A percentile compares a stretch with the other conserved stretches of the same genome.
Evolutionary conservation across 768 basidiomycete genomes (phyloP).

Genomic region (Trametopsis cervina): DNA sequence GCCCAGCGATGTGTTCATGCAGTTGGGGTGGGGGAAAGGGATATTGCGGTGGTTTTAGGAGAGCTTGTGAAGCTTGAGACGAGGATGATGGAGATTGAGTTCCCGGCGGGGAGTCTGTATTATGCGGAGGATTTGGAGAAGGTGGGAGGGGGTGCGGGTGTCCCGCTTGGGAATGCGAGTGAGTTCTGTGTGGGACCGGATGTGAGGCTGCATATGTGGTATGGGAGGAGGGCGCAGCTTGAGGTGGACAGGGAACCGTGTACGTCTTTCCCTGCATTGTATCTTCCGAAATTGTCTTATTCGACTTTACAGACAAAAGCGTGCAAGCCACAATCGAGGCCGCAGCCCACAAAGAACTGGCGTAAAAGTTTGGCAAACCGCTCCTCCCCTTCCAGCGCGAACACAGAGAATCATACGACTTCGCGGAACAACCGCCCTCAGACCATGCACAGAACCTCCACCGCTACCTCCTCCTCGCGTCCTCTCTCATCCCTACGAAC

Average conservation of each 20-base stretch:
- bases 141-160: slow-evolving; percentile 25
- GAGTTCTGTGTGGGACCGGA: slow-evolving; percentile 30
- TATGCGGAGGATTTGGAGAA: slow-evolving; percentile 38
- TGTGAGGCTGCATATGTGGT: slow-evolving; percentile 38
- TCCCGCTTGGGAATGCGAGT: slow-evolving; percentile 20
- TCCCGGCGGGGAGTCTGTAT: slow-evolving; percentile 47
- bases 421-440: slow-evolving; percentile 33
- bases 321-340: slow-evolving; percentile 34
- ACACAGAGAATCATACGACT: slow-evolving; percentile 39
- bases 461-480: slow-evolving; percentile 41
- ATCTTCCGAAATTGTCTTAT: background rate
- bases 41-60: slow-evolving; percentile 4
- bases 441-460: slow-evolving; percentile 39
- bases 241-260: slow-evolving; percentile 40
- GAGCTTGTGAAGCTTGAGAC: slow-evolving; percentile 9
- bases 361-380: slow-evolving; percentile 43
- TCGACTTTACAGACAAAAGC: slow-evolving; percentile 32
- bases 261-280: background rate
- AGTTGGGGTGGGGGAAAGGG: slow-evolving; percentile 4
- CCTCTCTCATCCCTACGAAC: slow-evolving; percentile 38
- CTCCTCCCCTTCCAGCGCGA: slow-evolving; percentile 33
- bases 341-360: slow-evolving; percentile 40
- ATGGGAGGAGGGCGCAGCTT: slow-evolving; percentile 41
- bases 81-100: slow-evolving; percentile 38
- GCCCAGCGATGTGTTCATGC: slow-evolving; percentile 5